Evolutionary conservation across 2,329 filamentous ascomycete species (phyloP), one percentile per base, ranked within the genome.

Genomic region (Zasmidium angulare): DNA sequence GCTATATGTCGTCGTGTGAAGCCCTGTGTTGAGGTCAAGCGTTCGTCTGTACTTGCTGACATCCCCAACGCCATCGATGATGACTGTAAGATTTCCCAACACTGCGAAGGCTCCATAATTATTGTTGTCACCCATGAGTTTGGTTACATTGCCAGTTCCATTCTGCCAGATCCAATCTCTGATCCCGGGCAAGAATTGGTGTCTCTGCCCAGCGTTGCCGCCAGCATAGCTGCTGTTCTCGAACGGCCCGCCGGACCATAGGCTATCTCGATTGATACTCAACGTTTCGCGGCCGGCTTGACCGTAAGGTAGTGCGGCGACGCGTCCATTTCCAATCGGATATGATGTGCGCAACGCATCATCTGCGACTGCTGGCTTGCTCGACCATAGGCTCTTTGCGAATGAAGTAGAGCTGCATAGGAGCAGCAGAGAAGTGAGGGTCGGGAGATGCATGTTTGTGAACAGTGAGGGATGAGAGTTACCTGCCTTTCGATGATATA

Each of bases 181-280:
- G 3, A 82, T 80, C 0, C 72, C 75, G 1, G 75, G 71, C 0
- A 83, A 61, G 26, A 72, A 71, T 4, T 71, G 61, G 1, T 72
- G 72, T n/a, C 46, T 23, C 24, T 52, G 2, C 73, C 71, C 0
- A 75, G 65, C 1, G 66, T 83, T 82, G 0, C 80, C 81, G 17
- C 81, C 80, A 0, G 69, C 75, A 63, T 83, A 82, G 56, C 71
- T 74, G 19, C 68, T 67, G 43, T 67, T 70, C 56, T 80, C 73
- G 57, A 83, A 83, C 0, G 80, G 80, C 0, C 81, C 81, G 2
- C 79, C 80, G 1, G 77, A 78, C 81, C 80, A 83, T 1, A 83
- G 63, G 1, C 74, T 79, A 58, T 84, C 81, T 19, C 81, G 63
- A 52, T 83, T 83, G 40, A 83, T 56, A 20, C 72, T 75, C 3